Conservation (phyloP, 352 stramenopile species). For the Pythium apleroticum region DNA sequence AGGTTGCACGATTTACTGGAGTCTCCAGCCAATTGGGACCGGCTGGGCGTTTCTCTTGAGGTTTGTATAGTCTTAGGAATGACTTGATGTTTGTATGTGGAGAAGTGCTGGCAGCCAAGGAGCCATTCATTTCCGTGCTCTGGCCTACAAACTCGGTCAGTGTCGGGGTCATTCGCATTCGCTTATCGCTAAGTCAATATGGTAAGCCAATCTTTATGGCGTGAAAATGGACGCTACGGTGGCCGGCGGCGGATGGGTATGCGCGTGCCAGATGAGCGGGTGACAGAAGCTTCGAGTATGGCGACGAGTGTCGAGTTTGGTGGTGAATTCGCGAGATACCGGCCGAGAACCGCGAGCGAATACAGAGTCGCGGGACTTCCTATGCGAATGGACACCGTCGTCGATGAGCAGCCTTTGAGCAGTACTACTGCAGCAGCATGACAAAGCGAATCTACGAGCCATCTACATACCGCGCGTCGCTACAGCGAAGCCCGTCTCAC, state of each 20-base stretch:
- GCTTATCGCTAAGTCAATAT: slow-evolving; percentile 90
- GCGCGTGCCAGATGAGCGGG: neutral
- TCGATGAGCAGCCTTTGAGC: neutral
- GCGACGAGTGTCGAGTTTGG: neutral
- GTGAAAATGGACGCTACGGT: neutral
- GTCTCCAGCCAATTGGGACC: slow-evolving; percentile 27
- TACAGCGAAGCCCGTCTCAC: neutral
- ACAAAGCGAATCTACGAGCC: neutral
- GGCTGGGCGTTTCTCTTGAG: slow-evolving; percentile 11
- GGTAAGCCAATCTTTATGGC: slow-evolving; percentile 47
- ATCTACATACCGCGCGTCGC: neutral
- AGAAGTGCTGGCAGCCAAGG: slow-evolving; percentile 49
- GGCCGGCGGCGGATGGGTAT: slow-evolving; percentile 34
- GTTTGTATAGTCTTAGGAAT: slow-evolving; percentile 37
- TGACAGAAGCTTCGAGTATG: neutral
- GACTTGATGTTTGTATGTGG: slow-evolving; percentile 50
- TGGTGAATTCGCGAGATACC: neutral
- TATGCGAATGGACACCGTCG: neutral
- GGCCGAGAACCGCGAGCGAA: neutral
- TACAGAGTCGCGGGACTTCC: neutral
- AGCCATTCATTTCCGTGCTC: slow-evolving; percentile 79
- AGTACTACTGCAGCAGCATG: neutral
- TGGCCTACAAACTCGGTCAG: slow-evolving; percentile 28
- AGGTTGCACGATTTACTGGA: slow-evolving; percentile 17
- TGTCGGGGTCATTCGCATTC: slow-evolving; percentile 75